Base-by-base conservation (phyloP, 2,329 filamentous ascomycete genomes). In the Diaporthe vaccinii region DNA sequence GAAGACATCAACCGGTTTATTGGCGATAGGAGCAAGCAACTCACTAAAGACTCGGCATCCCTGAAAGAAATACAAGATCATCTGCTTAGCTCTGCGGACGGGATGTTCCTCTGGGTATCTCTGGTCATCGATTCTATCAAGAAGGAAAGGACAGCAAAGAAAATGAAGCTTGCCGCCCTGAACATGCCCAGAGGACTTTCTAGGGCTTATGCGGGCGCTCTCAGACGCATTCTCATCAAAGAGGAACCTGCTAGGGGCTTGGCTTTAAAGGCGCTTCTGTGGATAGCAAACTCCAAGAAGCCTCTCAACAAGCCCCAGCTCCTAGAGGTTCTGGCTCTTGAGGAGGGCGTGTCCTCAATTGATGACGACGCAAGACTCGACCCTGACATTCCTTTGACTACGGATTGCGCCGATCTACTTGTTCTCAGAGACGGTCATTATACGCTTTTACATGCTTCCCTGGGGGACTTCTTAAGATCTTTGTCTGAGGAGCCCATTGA, bases 1-100 rank as follows among this genome's bases (percentile, higher is more conserved):
- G 41, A 51, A 15, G 69, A 72, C 5, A 72, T 72, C 41, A 51
- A n/a, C 20, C 55, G 39, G 4, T 72, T 72, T 31, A 72, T 72
- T 28, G 69, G n/a, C 15, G 39, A 72, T 17, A 59, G 55, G 53
- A 72, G 69, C 57, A 36, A 15, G 2, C 9, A 61, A 20, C 41
- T 72, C 12, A 72, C 55, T 15, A 72, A 20, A 15, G 69, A 61
- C 41, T 39, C 3, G 31, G 65, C 44, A 4, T 69, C 65, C 0
- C 28, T 69, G 5, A 69, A 39, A 53, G 49, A 69, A 20, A 69
- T 69, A 69, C 65, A 69, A 36, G 34, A 36, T 7, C 28, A 25
- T 36, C 44, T 69, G 20, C 20, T 69, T 1, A 9, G 14, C 22
- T 51, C 28, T 4, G 65, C 65, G 6, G 65, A 69, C 17, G 65